Conservation (phyloP, 495 filamentous ascomycete species). For the Hypomontagnella monticulosa region DNA sequence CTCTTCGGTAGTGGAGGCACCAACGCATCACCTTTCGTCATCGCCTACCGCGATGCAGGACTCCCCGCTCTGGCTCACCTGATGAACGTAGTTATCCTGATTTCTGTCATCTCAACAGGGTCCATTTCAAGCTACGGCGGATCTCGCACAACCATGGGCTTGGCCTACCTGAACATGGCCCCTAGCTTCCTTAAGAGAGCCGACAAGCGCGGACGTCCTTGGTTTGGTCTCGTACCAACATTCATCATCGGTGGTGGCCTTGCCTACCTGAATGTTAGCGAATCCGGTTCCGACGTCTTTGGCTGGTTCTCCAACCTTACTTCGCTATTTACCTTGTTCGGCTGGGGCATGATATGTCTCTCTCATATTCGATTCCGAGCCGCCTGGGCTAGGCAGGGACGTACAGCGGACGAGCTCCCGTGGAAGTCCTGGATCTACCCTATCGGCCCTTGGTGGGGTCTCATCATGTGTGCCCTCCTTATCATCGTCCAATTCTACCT, state of each 20-base stretch:
- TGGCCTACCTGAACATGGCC: conserved; percentile 59
- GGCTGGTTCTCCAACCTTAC: conserved; percentile 71
- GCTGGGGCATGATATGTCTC: conserved; percentile 78
- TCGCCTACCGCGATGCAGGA: conserved; percentile 66
- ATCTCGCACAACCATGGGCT: conserved; percentile 65
- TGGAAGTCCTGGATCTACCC: conserved; percentile 61
- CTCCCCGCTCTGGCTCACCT: conserved; percentile 69
- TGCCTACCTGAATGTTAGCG: conserved; percentile 63
- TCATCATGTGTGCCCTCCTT: conserved; percentile 62
- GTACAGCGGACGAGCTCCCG: conserved; percentile 51
- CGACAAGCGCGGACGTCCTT: conserved; percentile 62
- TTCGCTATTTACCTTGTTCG: conserved; percentile 74
- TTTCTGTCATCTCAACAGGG: conserved; percentile 60
- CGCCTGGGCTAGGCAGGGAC: conserved; percentile 60
- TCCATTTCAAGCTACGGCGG: conserved; percentile 67
- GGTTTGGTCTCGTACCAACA: conserved; percentile 58
- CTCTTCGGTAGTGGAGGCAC: conserved; percentile 57
- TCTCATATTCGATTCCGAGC: conserved; percentile 71
- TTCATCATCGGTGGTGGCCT: conserved; percentile 61
- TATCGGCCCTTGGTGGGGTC: conserved; percentile 64
- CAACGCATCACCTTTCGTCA: conserved; percentile 71
- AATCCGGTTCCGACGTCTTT: conserved; percentile 53
- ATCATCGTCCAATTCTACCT: conserved; percentile 63
- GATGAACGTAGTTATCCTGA: conserved; percentile 70
- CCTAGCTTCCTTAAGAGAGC: conserved; percentile 59